Evolutionary conservation across 257 asterid species (phyloP).

Genomic region (Fraxinus pennsylvanica): DNA sequence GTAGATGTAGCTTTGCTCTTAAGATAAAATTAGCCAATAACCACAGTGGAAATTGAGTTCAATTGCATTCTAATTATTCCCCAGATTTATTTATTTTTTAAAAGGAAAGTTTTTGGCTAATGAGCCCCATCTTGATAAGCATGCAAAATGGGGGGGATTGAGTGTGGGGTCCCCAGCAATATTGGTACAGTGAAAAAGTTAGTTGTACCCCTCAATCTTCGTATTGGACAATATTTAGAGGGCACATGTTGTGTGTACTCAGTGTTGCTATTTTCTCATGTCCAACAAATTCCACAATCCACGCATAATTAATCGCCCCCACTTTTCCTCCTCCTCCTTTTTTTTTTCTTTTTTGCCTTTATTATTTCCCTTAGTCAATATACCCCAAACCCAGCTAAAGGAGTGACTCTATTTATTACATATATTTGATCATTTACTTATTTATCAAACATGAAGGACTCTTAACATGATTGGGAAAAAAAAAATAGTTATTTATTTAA

Average conservation of each 20-base stretch:
- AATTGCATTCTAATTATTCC: background rate
- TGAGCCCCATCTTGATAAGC: constrained; percentile 25
- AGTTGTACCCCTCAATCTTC: constrained; percentile 26
- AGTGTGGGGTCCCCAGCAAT: constrained; percentile 19
- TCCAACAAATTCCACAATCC: constrained; percentile 56
- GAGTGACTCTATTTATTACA: constrained; percentile 4
- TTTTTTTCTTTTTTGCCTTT: too few species aligned
- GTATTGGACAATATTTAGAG: background rate
- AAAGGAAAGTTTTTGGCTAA: background rate
- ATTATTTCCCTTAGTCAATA: background rate
- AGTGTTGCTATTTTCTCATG: constrained; percentile 34
- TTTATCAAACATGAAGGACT: too few species aligned
- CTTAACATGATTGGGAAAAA: too few species aligned
- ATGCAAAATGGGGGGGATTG: constrained; percentile 30
- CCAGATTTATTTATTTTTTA: too few species aligned
- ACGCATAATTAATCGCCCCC: constrained; percentile 45
- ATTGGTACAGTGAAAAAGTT: constrained; percentile 12
- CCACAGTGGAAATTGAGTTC: too few species aligned
- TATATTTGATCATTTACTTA: too few species aligned
- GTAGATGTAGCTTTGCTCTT: too few species aligned
- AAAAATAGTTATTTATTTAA: too few species aligned
- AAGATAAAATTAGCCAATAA: too few species aligned
- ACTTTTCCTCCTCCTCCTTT: background rate
- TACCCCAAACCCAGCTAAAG: constrained; percentile 2
- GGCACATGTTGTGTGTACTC: background rate